Base-by-base conservation (phyloP, 2,329 filamentous ascomycete genomes). In the Colletotrichum sp. region DNA sequence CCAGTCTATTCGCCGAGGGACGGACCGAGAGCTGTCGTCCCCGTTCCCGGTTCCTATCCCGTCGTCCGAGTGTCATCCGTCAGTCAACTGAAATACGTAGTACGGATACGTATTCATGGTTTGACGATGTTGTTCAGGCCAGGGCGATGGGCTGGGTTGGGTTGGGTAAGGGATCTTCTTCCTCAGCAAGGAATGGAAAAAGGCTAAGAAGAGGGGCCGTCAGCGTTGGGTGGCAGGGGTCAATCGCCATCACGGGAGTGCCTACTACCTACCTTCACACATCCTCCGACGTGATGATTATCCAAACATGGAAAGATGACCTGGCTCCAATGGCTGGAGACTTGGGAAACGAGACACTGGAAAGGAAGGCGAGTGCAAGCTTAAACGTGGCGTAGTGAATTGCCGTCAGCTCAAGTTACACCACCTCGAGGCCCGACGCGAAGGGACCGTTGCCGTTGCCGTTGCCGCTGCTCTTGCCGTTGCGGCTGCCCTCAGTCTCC, bases 181-280 rank as follows among this genome's bases (percentile, higher is more conserved):
- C 4, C 28, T 34, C 28, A 64, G 69, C 69, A 72, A 67, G 48
- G 73, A 65, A 69, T 36, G 48, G 24, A 38, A 60, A 73, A 73
- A 69, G 73, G 58, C 73, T 73, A 75, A 69, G 70, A 75, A 75
- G 70, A 73, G 73, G 73, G 73, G 58, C 70, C 70, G 70, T 64
- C 73, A 73, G 56, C 70, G 6, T 75, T 62, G 64, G 70, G 56
- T 55, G 43, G 48, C 64, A 73, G 70, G 70, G 64, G 61, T 64
- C 61, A 12, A 8, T 64, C 6, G 28, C 28, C 28, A 21, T 34
- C 8, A 62, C 32, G 32, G 32, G 32, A 58, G 24, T 18, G 26
- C 24, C 26, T 56, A 24, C 26, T 56, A 24, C 24, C 3, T 26
- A 30, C 55, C 21, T 30, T 16, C 3, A 18, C 55, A 28, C 55